These are phyloP conservation scores for Gliomastix tumulicola DNA, from an alignment of 2,329 filamentous ascomycete genomes.

Conservation along the genomic window DNA sequence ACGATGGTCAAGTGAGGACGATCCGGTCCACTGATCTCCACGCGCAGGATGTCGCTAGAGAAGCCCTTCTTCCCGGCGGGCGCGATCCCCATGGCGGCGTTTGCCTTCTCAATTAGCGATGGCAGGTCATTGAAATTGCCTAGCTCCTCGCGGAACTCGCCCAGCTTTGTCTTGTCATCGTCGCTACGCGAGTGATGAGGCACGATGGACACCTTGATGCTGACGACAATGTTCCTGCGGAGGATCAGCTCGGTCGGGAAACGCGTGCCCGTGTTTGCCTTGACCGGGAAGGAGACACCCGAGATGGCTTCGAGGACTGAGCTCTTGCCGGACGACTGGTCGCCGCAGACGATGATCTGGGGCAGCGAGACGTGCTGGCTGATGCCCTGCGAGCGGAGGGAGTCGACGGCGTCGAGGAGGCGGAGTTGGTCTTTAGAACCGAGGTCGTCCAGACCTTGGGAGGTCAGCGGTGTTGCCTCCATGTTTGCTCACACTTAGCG, in stretches of 20 bases:
- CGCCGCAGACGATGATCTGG: constrained; percentile 38
- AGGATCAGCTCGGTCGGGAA: constrained; percentile 58
- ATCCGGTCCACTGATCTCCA: constrained; percentile 39
- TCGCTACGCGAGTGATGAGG: constrained; percentile 19
- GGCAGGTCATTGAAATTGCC: constrained; percentile 25
- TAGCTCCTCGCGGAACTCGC: constrained; percentile 12
- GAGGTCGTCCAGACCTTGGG: neutral
- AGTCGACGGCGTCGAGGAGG: constrained; percentile 30
- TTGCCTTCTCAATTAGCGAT: constrained; percentile 29
- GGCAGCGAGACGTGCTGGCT: constrained; percentile 31
- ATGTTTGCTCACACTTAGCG: too few species aligned
- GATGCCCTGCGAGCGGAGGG: constrained; percentile 25
- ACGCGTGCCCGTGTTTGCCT: constrained; percentile 52
- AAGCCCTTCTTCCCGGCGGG: constrained; percentile 23
- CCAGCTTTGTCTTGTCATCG: constrained; percentile 12
- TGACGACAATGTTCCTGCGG: constrained; percentile 28
- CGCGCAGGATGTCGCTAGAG: constrained; percentile 36
- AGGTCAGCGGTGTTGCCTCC: too few species aligned
- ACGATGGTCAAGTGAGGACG: constrained; percentile 51
- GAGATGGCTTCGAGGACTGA: constrained; percentile 61
- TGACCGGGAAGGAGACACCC: constrained; percentile 50
- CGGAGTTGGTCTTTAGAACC: constrained; percentile 20
- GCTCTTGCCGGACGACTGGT: constrained; percentile 46
- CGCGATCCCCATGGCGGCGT: constrained; percentile 40
- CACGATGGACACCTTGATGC: constrained; percentile 26